Base-by-base conservation (phyloP, 208 protist genomes). In the Wallacemonas sp. region DNA sequence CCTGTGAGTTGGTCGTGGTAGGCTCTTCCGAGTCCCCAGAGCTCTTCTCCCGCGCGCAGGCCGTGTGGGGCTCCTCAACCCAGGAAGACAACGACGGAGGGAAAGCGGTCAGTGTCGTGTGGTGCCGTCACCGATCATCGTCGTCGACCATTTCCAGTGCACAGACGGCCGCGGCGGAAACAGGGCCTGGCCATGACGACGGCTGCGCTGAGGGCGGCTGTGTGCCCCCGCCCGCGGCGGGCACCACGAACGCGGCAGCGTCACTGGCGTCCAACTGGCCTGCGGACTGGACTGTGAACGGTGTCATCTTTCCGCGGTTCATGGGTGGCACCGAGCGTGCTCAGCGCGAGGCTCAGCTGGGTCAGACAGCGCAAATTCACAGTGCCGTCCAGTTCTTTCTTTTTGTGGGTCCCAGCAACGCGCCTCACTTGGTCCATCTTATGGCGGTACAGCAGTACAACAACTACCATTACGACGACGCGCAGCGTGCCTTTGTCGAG, bases 391-490 rank as follows among this genome's bases (percentile, higher is more conserved):
- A 93, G 59, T 76, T 79, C 32, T 79, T 93, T 41, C 66, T 93
- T 4, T 93, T 88, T 70, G 48, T 93, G 19, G 87, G 87, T 3
- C 69, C 79, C 8, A 67, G 55, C 12, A 72, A 65, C 10, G 71
- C 79, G 0, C 29, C 73, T 4, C 65, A 87, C 27, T 71, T 83
- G 15, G 36, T 88, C 6, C 87, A 93, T 61, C 68, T 93, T 26
- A 62, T 78, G 32, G 71, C 67, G 10, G 68, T 91, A 8, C 68
- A 87, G 30, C 69, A 89, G 63, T 89, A 92, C 75, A 92, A 94
- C 57, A 34, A 71, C 17, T 86, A 81, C 53, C 85, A 94, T 69
- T 82, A 81, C 74, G 60, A 67, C 9, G 81, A 84, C 12, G 58
- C 39, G 1, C 54, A 74, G 22, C 80, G 71, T 1, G 78, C 72